A percentile compares a stretch with the other conserved stretches of the same genome.
Conservation (phyloP, 108 stramenopile species). For the Bacterosira constricta region DNA sequence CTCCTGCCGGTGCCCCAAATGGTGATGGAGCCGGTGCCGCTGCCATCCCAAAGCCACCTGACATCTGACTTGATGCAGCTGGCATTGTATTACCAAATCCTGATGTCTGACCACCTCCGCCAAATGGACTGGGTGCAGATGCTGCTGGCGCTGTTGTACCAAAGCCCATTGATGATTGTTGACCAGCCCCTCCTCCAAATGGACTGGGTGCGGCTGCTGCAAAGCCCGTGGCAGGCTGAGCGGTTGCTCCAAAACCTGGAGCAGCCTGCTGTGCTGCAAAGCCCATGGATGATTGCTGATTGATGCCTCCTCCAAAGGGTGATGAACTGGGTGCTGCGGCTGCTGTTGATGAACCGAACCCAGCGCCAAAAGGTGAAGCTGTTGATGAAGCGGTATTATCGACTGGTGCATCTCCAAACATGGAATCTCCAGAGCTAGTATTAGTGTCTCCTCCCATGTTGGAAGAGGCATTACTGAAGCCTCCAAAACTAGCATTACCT, state of each 20-base stretch:
- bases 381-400: slow-evolving; percentile 21
- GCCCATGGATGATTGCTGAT: slow-evolving; percentile 18
- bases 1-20: background rate
- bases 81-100: background rate
- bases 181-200: slow-evolving; percentile 5
- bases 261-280: slow-evolving; percentile 10
- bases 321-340: slow-evolving; percentile 10
- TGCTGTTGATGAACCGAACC: background rate
- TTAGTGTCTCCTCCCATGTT: too few relatives aligned
- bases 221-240: background rate
- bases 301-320: slow-evolving; percentile 12
- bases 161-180: background rate
- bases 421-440: too few relatives aligned
- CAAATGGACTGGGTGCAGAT: slow-evolving; percentile 22
- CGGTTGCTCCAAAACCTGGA: background rate
- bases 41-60: background rate
- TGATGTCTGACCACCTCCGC: background rate
- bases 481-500: too few relatives aligned
- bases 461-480: too few relatives aligned
- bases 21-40: slow-evolving; percentile 17
- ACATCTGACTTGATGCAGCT: background rate
- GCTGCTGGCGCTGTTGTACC: background rate
- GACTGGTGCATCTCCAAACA: too few relatives aligned
- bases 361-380: slow-evolving; percentile 40
- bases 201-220: slow-evolving; percentile 7